Percentiles rank a stretch among this genome's conserved stretches.
phyloP scores from a whole-genome alignment of 176 grass and related monocot species.

The Paspalum vaginatum region DNA sequence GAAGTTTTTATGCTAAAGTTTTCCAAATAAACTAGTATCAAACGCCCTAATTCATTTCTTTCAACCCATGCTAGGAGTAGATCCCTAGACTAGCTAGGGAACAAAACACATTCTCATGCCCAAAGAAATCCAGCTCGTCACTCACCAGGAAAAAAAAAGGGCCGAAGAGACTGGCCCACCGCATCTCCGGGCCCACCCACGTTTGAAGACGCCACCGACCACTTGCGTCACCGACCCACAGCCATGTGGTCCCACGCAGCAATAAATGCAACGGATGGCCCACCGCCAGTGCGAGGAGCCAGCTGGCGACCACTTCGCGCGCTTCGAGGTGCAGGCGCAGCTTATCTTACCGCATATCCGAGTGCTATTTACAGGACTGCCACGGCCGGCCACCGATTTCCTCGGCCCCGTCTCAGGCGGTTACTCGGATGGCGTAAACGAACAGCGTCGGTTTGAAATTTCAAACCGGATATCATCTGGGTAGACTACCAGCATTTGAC shows the following conservation, averaged over 20 bases:
- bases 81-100: background rate
- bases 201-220: constrained; percentile 41
- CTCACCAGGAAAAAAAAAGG: background rate
- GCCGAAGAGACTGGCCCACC: background rate
- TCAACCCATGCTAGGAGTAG: background rate
- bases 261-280: background rate
- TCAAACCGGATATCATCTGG: background rate
- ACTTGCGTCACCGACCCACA: background rate
- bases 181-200: constrained; percentile 34
- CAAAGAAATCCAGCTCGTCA: background rate
- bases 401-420: background rate
- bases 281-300: constrained; percentile 10
- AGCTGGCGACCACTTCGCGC: constrained; percentile 49
- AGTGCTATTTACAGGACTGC: constrained; percentile 29
- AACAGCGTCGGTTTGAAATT: constrained; percentile 18
- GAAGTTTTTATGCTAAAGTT: background rate
- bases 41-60: background rate
- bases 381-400: constrained; percentile 14
- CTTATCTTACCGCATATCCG: constrained; percentile 7
- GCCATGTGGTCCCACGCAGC: constrained; percentile 32
- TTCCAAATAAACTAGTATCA: background rate
- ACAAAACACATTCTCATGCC: background rate
- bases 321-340: constrained; percentile 26
- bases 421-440: background rate
- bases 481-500: background rate